A percentile compares a stretch with the other conserved stretches of the same genome.
phyloP scores from a whole-genome alignment of 176 grass and related monocot genomes.

The Oryza meridionalis region DNA sequence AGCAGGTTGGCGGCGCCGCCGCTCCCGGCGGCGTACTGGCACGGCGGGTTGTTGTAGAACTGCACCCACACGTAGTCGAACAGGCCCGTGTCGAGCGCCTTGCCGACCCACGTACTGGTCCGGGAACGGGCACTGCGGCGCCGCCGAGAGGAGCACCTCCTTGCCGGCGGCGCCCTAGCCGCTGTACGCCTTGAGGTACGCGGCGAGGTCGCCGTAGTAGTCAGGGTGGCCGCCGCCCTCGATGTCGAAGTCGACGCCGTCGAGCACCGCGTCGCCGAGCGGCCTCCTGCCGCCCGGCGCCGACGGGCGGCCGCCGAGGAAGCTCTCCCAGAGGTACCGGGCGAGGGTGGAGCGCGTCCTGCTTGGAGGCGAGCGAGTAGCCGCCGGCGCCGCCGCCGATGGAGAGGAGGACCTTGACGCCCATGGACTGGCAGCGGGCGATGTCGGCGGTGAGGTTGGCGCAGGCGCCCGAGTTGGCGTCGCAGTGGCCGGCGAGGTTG shows the following conservation, averaged over 20 bases:
- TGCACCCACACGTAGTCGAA: conserved; percentile 90
- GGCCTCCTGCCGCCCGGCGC: conserved; percentile 25
- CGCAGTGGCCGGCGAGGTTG: conserved; percentile 68
- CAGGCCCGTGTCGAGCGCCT: conserved; percentile 52
- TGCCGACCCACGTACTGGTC: conserved; percentile 55
- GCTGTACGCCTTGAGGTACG: conserved; percentile 46
- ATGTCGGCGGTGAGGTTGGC: conserved; percentile 59
- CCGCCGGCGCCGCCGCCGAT: conserved; percentile 58
- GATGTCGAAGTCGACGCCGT: conserved; percentile 80
- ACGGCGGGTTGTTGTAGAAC: conserved; percentile 74
- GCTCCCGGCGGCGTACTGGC: conserved; percentile 50
- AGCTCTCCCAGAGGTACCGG: conserved; percentile 66
- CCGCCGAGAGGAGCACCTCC: conserved; percentile 56
- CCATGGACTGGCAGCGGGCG: conserved; percentile 47
- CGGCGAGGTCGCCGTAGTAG: conserved; percentile 60
- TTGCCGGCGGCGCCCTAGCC: conserved; percentile 18
- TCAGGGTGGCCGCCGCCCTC: conserved; percentile 42
- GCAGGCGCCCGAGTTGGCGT: conserved; percentile 56
- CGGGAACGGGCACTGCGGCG: conserved; percentile 65
- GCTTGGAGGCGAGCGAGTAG: conserved; percentile 48
- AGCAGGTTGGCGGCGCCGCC: conserved; percentile 33
- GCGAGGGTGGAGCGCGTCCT: conserved; percentile 53
- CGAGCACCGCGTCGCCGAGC: conserved; percentile 50
- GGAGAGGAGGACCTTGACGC: conserved; percentile 74
- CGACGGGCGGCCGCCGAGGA: conserved; percentile 40